Conservation (phyloP, 176 grass and related monocot genomes). For the Carex pumila region DNA sequence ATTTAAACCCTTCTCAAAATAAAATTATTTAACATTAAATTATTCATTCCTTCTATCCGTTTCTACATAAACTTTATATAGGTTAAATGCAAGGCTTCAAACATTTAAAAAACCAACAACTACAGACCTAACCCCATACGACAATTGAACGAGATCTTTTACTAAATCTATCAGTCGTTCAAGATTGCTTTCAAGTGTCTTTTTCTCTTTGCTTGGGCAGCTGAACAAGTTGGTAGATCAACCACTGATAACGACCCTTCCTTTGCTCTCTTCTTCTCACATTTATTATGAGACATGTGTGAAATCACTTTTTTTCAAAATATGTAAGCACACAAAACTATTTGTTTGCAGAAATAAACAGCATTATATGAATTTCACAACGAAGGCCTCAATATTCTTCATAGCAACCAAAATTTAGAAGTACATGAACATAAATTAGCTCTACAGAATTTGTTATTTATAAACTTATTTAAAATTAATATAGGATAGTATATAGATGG, state of each 20-base stretch:
- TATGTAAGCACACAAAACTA: not conserved
- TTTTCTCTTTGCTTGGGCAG: conserved; percentile 1
- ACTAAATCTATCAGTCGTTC: conserved; percentile 1
- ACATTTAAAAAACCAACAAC: conserved; percentile 16
- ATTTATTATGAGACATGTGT: not conserved
- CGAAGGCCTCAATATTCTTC: too few species aligned
- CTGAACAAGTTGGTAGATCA: conserved; percentile 25
- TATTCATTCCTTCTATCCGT: too few species aligned
- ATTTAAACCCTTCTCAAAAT: too few species aligned
- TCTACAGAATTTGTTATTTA: too few species aligned
- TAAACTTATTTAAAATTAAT: too few species aligned
- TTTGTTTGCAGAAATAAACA: not conserved
- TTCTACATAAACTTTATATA: too few species aligned
- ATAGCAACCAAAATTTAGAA: too few species aligned
- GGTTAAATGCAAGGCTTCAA: not conserved
- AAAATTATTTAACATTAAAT: too few species aligned
- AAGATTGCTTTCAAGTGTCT: conserved; percentile 17
- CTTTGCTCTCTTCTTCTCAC: not conserved
- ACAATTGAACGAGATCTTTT: not conserved
- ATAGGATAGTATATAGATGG: too few species aligned
- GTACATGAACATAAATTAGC: too few species aligned
- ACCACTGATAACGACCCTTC: conserved; percentile 8
- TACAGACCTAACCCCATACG: not conserved
- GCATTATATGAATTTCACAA: not conserved
- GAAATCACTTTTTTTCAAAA: not conserved